phyloP scores from a whole-genome alignment of 345 rosid genomes.

The Erucastrum elatum region DNA sequence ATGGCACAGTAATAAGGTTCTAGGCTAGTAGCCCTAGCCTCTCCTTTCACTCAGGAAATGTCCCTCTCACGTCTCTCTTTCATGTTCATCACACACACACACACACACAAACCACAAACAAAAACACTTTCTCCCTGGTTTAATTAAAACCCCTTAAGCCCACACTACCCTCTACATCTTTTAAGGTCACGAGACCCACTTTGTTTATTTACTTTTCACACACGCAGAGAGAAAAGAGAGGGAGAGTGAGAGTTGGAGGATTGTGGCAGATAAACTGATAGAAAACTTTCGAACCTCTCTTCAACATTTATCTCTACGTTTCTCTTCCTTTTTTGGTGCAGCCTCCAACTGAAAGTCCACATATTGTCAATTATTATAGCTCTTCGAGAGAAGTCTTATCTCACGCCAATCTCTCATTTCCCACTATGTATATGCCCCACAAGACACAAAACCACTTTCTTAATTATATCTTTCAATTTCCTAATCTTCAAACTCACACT shows the following conservation, averaged over 20 bases:
- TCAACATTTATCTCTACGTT: constrained; percentile 50
- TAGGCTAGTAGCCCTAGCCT: constrained; percentile 52
- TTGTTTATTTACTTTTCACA: constrained; percentile 46
- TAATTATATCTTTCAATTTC: constrained; percentile 26
- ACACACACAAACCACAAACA: constrained; percentile 21
- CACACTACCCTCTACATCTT: constrained; percentile 35
- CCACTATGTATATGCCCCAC: constrained; percentile 38
- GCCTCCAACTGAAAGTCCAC: constrained; percentile 74
- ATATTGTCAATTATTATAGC: constrained; percentile 45
- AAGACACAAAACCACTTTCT: constrained; percentile 19
- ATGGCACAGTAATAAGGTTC: constrained; percentile 38
- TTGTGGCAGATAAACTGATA: constrained; percentile 81
- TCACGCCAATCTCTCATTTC: constrained; percentile 46
- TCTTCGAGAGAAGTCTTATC: constrained; percentile 45
- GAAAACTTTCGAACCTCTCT: constrained; percentile 75
- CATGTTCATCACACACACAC: background rate
- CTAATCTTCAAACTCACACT: constrained; percentile 10
- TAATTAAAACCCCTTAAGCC: constrained; percentile 32
- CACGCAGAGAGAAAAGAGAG: constrained; percentile 38
- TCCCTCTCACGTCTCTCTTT: constrained; percentile 48
- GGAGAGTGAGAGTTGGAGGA: constrained; percentile 43
- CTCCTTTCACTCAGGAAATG: constrained; percentile 45
- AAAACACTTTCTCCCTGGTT: constrained; percentile 28
- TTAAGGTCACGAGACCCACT: constrained; percentile 83
- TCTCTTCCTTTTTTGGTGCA: constrained; percentile 46